Base-by-base conservation (phyloP, 2,329 filamentous ascomycete genomes). In the Epichloe sibirici region DNA sequence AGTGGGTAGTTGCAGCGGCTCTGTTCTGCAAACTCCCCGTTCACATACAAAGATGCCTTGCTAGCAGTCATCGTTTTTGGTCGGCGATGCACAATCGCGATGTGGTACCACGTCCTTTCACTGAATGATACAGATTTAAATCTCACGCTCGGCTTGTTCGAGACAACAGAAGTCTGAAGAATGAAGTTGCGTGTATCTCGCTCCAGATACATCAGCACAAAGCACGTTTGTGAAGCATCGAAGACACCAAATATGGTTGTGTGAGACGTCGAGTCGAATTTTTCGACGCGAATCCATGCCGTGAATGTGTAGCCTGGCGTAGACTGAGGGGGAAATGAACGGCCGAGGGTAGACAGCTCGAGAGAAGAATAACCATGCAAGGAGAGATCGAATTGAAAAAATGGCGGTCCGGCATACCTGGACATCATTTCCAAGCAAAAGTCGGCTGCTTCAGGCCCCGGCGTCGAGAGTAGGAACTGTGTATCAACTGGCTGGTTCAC, bases 181-280 rank as follows among this genome's bases (percentile, higher is more conserved):
- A 98, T 98, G 59, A 98, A 86, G 68, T 95, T 93, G 55, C 81
- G 87, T 2, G 89, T 95, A 65, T 96, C 90, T 63, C 86, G 90
- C 66, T 98, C 94, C 40, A 98, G 76, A 63, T 98, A 98, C 55
- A 90, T 84, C 59, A 98, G 81, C 38, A 98, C 72, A 63, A 98
- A 98, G 67, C 93, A 98, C 5, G 88, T 89, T 66, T 97, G 91
- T 5, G 82, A 89, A 3, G 85, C 77, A 69, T 98, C 93, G 67
- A 94, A 97, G 8, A 93, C 88, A 28, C 93, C 93, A 66, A 98
- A 98, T 13, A 98, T 78, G 0, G 93, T 98, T 0, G 93, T 98
- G 66, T 98, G 93, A 15, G 86, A 83, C 45, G 81, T 79, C 5
- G 80, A 72, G 65, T 98, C 94, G 66, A 93, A 97, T 42, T 82